These are phyloP conservation scores for thale cress (Arabidopsis thaliana) DNA, from an alignment of 345 rosid species.

Conservation along the genomic window TAIR10.1 NC_003076.8:21525001-21525500, in stretches of 20 bases:
- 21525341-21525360: constrained; percentile 69
- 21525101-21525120: constrained; percentile 84
- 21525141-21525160: constrained; percentile 52
- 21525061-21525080: constrained; percentile 70
- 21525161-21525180: constrained; percentile 5
- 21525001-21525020: constrained; percentile 24
- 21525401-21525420: constrained; percentile 76
- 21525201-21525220: not conserved
- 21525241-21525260: constrained; percentile 74
- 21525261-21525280: constrained; percentile 79
- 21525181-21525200: not conserved
- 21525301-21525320: constrained; percentile 84
- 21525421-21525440: constrained; percentile 87
- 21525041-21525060: constrained; percentile 85
- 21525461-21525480: constrained; percentile 90
- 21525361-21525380: constrained; percentile 74
- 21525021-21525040: not conserved
- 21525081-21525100: constrained; percentile 81
- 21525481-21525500: constrained; percentile 80
- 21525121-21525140: constrained; percentile 82
- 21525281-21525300: constrained; percentile 87
- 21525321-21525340: constrained; percentile 83
- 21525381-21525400: constrained; percentile 80
- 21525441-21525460: constrained; percentile 63
- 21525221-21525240: constrained; percentile 91